A percentile compares a stretch with the other conserved stretches of the same genome.
Evolutionary conservation across 805 yeast species (phyloP).

Genomic region (Tetrapisispora nanseiensis): DNA sequence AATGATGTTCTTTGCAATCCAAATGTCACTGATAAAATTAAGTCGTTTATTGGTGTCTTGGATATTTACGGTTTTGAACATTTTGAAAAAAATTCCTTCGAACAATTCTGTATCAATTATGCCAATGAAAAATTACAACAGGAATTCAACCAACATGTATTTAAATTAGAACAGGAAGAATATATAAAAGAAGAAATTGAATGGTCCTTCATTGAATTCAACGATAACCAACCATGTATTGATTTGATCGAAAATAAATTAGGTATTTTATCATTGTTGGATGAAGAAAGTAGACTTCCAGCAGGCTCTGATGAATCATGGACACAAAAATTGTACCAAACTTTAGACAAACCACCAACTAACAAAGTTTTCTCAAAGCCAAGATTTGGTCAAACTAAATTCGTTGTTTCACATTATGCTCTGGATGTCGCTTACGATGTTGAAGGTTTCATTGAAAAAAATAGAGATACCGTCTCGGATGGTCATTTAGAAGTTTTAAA

Average conservation of each 20-base stretch:
- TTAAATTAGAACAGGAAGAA: conserved; percentile 94
- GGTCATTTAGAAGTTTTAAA: conserved; percentile 83
- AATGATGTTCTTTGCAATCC: conserved; percentile 76
- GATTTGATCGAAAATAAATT: conserved; percentile 79
- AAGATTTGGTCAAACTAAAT: conserved; percentile 84
- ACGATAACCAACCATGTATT: conserved; percentile 96
- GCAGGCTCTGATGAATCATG: conserved; percentile 88
- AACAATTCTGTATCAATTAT: conserved; percentile 93
- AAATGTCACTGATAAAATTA: conserved; percentile 46
- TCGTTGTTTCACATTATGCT: conserved; percentile 88
- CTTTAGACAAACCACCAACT: conserved; percentile 69
- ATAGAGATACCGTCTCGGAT: conserved; percentile 94
- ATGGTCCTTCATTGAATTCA: conserved; percentile 93
- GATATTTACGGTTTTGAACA: conserved; percentile 98
- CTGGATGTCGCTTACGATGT: conserved; percentile 85
- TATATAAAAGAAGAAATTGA: conserved; percentile 85
- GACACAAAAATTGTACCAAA: conserved; percentile 81
- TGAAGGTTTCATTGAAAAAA: conserved; percentile 93
- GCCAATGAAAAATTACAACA: conserved; percentile 96
- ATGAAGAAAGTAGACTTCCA: conserved; percentile 92
- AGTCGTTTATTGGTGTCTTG: conserved; percentile 84
- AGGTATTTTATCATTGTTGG: conserved; percentile 80
- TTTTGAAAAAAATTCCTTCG: conserved; percentile 87
- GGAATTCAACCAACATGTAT: conserved; percentile 94
- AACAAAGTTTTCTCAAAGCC: conserved; percentile 80